These are phyloP conservation scores for Funneliformis caledonium DNA, from an alignment of 371 early-diverging fungal species.

Conservation along the genomic window DNA sequence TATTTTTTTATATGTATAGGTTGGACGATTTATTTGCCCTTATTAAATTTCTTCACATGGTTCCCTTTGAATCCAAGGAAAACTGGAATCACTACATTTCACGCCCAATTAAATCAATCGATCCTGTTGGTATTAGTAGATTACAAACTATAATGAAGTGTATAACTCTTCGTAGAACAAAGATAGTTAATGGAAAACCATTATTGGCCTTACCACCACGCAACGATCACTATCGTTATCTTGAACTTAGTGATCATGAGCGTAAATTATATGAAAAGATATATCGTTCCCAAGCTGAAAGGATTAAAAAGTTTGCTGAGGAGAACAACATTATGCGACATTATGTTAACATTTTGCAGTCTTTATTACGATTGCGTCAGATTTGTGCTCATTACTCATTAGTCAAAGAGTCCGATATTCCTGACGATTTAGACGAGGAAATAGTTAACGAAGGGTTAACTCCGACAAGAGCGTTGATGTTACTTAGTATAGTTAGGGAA, in stretches of 20 bases:
- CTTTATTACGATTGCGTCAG: slow-evolving; percentile 65
- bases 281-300: slow-evolving; percentile 47
- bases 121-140: slow-evolving; percentile 54
- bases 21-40: slow-evolving; percentile 71
- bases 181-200: slow-evolving; percentile 63
- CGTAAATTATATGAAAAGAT: slow-evolving; percentile 57
- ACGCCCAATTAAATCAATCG: slow-evolving; percentile 55
- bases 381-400: slow-evolving; percentile 50
- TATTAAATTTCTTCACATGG: slow-evolving; percentile 71
- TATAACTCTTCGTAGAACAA: slow-evolving; percentile 69
- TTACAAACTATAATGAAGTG: slow-evolving; percentile 69
- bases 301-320: slow-evolving; percentile 48
- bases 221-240: slow-evolving; percentile 46
- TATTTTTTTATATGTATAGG: slow-evolving; percentile 40
- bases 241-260: slow-evolving; percentile 59
- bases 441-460: slow-evolving; percentile 46
- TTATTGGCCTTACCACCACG: slow-evolving; percentile 62
- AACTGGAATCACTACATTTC: slow-evolving; percentile 59
- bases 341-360: slow-evolving; percentile 62
- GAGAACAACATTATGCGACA: slow-evolving; percentile 46
- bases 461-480: slow-evolving; percentile 43
- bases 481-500: slow-evolving; percentile 44
- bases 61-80: slow-evolving; percentile 58
- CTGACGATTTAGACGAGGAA: slow-evolving; percentile 42
- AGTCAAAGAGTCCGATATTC: slow-evolving; percentile 41